Evolutionary conservation across 1,139 yeast species (phyloP).

Genomic region (Candida sojae): DNA sequence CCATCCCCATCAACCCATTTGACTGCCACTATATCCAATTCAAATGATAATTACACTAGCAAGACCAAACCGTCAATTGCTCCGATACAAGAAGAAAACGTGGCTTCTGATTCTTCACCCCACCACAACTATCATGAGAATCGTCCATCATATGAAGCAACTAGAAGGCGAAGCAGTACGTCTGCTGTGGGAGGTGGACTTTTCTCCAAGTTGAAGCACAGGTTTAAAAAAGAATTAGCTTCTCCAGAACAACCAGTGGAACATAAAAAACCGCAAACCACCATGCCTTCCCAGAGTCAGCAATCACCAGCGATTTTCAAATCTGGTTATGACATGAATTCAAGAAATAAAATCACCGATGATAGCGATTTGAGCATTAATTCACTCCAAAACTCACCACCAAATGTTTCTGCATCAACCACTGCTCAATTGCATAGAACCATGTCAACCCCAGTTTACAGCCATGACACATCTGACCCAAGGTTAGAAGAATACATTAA

Average conservation of each 20-base stretch:
- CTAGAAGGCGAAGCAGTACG: conserved; percentile 22
- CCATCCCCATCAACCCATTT: conserved; percentile 27
- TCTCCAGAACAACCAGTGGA: conserved; percentile 7
- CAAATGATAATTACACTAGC: conserved; percentile 30
- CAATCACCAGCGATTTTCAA: conserved; percentile 9
- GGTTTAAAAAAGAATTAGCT: conserved; percentile 23
- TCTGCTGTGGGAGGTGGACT: conserved; percentile 29
- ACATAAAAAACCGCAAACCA: not conserved
- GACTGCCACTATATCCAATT: conserved; percentile 33
- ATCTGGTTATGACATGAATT: conserved; percentile 11
- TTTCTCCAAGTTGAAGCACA: conserved; percentile 40
- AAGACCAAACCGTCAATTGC: conserved; percentile 41
- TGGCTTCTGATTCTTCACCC: conserved; percentile 8
- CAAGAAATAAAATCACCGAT: conserved; percentile 5
- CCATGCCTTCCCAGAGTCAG: too few relatives aligned
- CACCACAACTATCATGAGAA: not conserved
- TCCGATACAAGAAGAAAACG: conserved; percentile 32
- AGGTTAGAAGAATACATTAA: conserved; percentile 58
- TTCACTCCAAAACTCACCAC: conserved; percentile 2
- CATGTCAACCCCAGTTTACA: conserved; percentile 18
- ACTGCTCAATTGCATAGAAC: conserved; percentile 15
- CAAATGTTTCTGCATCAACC: not conserved
- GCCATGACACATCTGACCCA: conserved; percentile 40
- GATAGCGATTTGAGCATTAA: not conserved
- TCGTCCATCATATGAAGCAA: not conserved